Evolutionary conservation across 495 filamentous ascomycete species (phyloP), one percentile per base, ranked within the genome.

Genomic region (Neurospora intermedia): DNA sequence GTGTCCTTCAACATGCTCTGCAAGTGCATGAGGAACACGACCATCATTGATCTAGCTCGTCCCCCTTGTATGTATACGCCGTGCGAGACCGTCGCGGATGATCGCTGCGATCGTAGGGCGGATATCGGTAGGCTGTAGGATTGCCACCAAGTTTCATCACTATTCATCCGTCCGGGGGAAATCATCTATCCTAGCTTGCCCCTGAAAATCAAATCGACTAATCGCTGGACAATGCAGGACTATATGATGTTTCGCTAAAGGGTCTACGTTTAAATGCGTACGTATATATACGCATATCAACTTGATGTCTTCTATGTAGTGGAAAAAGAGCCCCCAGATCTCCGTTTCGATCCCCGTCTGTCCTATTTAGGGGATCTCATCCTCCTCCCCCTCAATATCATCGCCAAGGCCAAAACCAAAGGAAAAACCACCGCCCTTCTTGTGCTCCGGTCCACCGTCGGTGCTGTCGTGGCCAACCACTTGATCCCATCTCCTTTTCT

Each of bases 401-500:
- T 88, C 89, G 46, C 88, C 93, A 81, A 94, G 94, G 0, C 83
- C 82, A 79, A 89, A 89, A 10, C 89, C 91, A 85, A 98, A 98
- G 78, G 88, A 93, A 80, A 97, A 97, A 0, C 89, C 91, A 48
- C 86, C 84, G 45, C 74, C 79, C 73, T 83, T 82, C 73, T 82
- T 82, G 20, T 74, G 75, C 11, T 74, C 74, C 23, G 76, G 74
- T 11, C 75, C 80, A 70, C 82, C 81, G 3, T 81, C 83, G 42
- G 79, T 79, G 15, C 83, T 81, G 43, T 83, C 83, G 31, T 80
- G 76, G 3, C 86, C 87, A 16, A 93, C 87, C 69, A 93, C 86
- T 48, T 90, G 86, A 74, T 96, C 92, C 96, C 96, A 99, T 77
- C 92, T 96, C 69, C 92, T 86, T 81, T 94, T 97, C 78, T 88